Evolutionary conservation across 441 rosid species (phyloP).

Genomic region (Aquilaria agallochum): DNA sequence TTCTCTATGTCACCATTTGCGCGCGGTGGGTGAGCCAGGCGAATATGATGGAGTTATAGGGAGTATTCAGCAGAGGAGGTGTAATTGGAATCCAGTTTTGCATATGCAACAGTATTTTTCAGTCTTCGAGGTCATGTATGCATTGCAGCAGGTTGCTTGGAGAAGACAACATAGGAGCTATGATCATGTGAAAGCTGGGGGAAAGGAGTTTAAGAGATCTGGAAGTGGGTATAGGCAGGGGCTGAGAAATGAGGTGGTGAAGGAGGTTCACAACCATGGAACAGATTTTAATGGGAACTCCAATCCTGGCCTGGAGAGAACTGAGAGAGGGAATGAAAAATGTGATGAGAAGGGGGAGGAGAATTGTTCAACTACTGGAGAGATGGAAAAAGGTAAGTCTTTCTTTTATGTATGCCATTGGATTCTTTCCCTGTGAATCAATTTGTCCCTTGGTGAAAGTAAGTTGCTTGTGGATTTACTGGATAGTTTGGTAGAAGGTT

Average conservation of each 20-base stretch:
- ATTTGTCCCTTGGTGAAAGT: no score
- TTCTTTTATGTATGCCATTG: constrained; percentile 5
- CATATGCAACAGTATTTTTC: constrained; percentile 86
- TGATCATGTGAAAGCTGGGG: constrained; percentile 54
- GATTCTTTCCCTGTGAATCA: no score
- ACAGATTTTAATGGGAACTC: constrained; percentile 36
- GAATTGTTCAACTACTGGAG: constrained; percentile 21
- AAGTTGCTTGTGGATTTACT: no score
- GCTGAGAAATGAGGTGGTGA: constrained; percentile 35
- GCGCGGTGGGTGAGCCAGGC: constrained; percentile 54
- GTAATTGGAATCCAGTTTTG: constrained; percentile 71
- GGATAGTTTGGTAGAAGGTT: no score
- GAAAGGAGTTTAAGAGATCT: constrained; percentile 49
- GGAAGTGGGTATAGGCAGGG: constrained; percentile 47
- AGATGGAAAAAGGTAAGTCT: constrained; percentile 46
- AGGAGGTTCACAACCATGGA: constrained; percentile 30
- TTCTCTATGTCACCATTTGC: constrained; percentile 62
- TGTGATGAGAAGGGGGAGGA: constrained; percentile 32
- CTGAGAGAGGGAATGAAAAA: constrained; percentile 24
- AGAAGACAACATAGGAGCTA: constrained; percentile 48
- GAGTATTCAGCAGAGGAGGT: constrained; percentile 67
- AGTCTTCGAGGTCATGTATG: constrained; percentile 45
- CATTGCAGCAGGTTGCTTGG: constrained; percentile 62
- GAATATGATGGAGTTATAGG: constrained; percentile 58
- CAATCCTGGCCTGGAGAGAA: constrained; percentile 11